phyloP scores from a whole-genome alignment of 106 monocot genomes.

The Platanthera guangdongensis region DNA sequence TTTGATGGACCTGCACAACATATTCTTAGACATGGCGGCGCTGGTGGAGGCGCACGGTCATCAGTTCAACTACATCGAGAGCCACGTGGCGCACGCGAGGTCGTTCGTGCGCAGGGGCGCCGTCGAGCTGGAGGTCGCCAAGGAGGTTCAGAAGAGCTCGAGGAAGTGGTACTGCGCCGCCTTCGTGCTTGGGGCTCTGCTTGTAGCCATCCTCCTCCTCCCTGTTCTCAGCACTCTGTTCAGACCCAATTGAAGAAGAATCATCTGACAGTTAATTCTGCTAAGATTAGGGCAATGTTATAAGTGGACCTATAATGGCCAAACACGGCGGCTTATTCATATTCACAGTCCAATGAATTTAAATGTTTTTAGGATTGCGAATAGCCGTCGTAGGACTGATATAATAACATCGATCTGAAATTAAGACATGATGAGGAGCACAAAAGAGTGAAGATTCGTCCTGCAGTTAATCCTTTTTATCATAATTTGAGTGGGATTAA shows the following conservation, averaged over 20 bases:
- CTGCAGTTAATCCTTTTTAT: no score
- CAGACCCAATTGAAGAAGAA: background rate
- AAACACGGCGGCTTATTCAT: no score
- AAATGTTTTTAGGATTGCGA: no score
- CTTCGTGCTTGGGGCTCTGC: conserved; percentile 1
- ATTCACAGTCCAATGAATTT: no score
- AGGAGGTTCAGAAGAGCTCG: conserved; percentile 28
- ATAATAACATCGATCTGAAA: no score
- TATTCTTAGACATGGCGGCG: conserved; percentile 64
- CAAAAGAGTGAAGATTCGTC: no score
- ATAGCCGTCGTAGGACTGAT: no score
- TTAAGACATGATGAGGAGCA: no score
- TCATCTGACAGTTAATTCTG: no score
- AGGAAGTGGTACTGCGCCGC: conserved; percentile 31
- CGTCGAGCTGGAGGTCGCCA: conserved; percentile 28
- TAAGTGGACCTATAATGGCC: no score
- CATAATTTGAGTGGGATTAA: no score
- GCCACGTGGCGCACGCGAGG: conserved; percentile 46
- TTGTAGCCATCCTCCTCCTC: conserved; percentile 8
- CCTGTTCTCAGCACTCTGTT: conserved; percentile 1
- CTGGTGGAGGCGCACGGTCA: conserved; percentile 54
- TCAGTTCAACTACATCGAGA: conserved; percentile 53
- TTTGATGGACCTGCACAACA: conserved; percentile 54
- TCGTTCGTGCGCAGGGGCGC: conserved; percentile 48
- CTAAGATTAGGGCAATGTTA: no score